Evolutionary conservation across 2,329 filamentous ascomycete species (phyloP).

Genomic region (Paraphoma chrysanthemicola): DNA sequence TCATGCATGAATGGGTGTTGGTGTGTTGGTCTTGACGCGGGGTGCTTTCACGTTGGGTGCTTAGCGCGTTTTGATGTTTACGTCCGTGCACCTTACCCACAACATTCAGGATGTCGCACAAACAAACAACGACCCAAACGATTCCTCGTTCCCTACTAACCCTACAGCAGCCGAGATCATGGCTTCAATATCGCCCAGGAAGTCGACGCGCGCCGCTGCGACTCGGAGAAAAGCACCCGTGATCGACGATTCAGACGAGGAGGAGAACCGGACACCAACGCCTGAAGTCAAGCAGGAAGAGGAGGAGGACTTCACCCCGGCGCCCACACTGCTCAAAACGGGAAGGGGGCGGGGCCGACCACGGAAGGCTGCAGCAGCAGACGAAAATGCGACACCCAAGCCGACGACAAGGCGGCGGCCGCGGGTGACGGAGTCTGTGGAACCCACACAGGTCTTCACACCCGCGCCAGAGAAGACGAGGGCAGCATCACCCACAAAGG

Average conservation of each 20-base stretch:
- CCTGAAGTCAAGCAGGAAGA: constrained; percentile 62
- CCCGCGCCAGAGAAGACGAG: constrained; percentile 62
- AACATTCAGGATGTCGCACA: constrained; percentile 17
- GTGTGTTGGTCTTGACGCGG: constrained; percentile 8
- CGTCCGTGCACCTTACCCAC: constrained; percentile 19
- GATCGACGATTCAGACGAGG: constrained; percentile 77
- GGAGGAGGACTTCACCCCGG: constrained; percentile 83
- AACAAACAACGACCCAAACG: constrained; percentile 10
- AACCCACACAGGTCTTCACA: constrained; percentile 68
- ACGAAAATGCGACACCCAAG: constrained; percentile 53
- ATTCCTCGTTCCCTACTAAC: constrained; percentile 13
- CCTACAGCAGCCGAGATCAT: constrained; percentile 38
- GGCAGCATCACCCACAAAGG: constrained; percentile 22
- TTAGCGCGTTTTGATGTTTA: constrained; percentile 29
- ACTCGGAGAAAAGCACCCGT: constrained; percentile 72
- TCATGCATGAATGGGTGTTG: not conserved
- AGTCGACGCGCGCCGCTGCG: constrained; percentile 66
- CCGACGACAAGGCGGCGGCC: constrained; percentile 54
- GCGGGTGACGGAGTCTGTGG: constrained; percentile 56
- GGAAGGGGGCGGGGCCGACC: constrained; percentile 65
- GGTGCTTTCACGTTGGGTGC: constrained; percentile 20
- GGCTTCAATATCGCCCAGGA: constrained; percentile 53
- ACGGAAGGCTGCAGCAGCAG: constrained; percentile 46
- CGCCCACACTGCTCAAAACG: constrained; percentile 68
- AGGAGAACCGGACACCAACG: constrained; percentile 70